These are phyloP conservation scores for Paraphaeosphaeria minitans DNA, from an alignment of 2,329 filamentous ascomycete species.

Conservation along the genomic window DNA sequence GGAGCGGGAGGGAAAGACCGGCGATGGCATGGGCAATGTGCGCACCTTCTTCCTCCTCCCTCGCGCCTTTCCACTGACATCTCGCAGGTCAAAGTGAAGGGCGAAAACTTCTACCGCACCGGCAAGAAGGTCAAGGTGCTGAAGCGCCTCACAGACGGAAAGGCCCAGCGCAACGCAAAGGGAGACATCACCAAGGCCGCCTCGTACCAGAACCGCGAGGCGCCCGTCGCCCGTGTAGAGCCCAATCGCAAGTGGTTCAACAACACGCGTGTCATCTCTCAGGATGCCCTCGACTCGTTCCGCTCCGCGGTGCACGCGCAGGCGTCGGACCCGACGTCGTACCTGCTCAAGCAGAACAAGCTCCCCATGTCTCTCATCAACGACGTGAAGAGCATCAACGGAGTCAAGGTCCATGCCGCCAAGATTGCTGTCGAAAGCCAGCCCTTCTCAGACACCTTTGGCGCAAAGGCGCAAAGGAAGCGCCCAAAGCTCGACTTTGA, in stretches of 20 bases:
- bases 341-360: constrained; percentile 96
- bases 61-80: constrained; percentile 5
- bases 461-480: constrained; percentile 91
- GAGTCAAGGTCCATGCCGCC: constrained; percentile 87
- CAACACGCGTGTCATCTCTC: constrained; percentile 88
- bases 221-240: constrained; percentile 85
- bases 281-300: constrained; percentile 85
- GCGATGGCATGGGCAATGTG: constrained; percentile 85
- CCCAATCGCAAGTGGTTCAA: constrained; percentile 98
- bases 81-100: constrained; percentile 73
- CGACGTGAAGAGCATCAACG: constrained; percentile 74
- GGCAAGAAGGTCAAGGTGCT: constrained; percentile 84
- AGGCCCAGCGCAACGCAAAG: constrained; percentile 76
- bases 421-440: constrained; percentile 91
- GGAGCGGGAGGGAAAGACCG: constrained; percentile 80
- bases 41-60: not conserved
- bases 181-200: constrained; percentile 87
- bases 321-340: constrained; percentile 86
- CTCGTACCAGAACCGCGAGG: constrained; percentile 79
- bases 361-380: constrained; percentile 92
- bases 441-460: constrained; percentile 88
- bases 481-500: constrained; percentile 86
- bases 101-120: constrained; percentile 96
- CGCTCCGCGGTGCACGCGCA: constrained; percentile 91
- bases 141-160: constrained; percentile 90